Percentiles rank a stretch among this genome's conserved stretches.
Conservation (phyloP, 2,329 filamentous ascomycete genomes). For the Claviceps africana region DNA sequence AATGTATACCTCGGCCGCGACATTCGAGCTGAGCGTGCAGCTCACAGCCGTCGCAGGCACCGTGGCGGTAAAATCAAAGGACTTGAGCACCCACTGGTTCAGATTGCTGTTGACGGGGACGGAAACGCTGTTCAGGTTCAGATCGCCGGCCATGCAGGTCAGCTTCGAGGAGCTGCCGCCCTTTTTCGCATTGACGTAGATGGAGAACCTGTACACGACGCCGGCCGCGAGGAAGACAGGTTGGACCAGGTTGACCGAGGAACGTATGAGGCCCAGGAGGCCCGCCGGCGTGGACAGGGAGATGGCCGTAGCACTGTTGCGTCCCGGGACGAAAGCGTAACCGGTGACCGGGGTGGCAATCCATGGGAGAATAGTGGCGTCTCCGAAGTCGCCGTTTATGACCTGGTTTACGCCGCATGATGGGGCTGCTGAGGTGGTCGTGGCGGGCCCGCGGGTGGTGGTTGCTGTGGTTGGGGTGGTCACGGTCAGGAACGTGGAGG, state of each 20-base stretch:
- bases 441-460: no score
- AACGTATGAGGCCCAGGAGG: not conserved
- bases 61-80: not conserved
- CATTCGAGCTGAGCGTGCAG: not conserved
- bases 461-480: no score
- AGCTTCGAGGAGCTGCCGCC: not conserved
- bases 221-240: not conserved
- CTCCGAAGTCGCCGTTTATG: not conserved
- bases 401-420: not conserved
- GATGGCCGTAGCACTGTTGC: not conserved
- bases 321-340: not conserved
- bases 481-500: no score
- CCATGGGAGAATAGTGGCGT: not conserved
- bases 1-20: not conserved
- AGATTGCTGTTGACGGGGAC: not conserved
- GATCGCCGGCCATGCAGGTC: not conserved
- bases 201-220: not conserved
- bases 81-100: not conserved
- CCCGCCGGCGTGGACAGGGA: not conserved
- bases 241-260: not conserved
- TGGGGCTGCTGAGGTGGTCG: not conserved
- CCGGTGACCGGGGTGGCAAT: not conserved
- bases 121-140: not conserved
- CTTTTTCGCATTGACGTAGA: not conserved
- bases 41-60: not conserved